Evolutionary conservation across 1,139 yeast species (phyloP), one percentile per base, ranked within the genome.

Genomic region (Yamadazyma siamensis): DNA sequence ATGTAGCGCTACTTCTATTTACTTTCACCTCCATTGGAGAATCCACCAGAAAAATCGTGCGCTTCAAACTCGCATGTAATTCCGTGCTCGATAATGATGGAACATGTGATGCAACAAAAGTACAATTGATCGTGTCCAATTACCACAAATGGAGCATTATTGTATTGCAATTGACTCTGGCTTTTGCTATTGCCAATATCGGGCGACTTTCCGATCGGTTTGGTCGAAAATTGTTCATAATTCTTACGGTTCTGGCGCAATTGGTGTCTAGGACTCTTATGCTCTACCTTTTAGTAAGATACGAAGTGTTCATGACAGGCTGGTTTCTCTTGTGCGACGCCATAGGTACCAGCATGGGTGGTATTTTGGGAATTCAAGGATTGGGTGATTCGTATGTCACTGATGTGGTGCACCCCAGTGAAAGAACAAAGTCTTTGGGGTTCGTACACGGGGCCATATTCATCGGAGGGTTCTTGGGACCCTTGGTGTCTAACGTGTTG

Each of bases 401-500:
- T 4, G 94, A 84, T 53, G 73, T 80, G 27, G 77, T 75, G 10
- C 77, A 73, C 11, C 69, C 80, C 1, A 61, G 59, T 20, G 60
- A 69, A 31, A 56, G 91, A 36, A 71, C 76, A 12, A 69, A 71
- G 31, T 59, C 70, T 2, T 59, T 83, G 39, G 86, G 88, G 0
- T 52, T 72, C 21, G 56, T 73, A 18, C 64, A 71, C 33, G 86
- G 88, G 0, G 57, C 74, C 15, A 47, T 81, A 36, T 80, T 71
- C 45, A 60, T 69, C 4, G 89, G 89, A 0, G 50, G 78, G 39
- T 79, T 82, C 1, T 16, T 71, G 11, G 91, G 91, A 1, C 94
- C 94, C 0, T 36, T 77, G 21, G 33, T 70, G 2, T 84, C 85
- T 1, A 75, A 80, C 32, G 34, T 62, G 6, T 31, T 37, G 37